phyloP scores from a whole-genome alignment of 164 flowering plant genomes.

The Annona cherimola region DNA sequence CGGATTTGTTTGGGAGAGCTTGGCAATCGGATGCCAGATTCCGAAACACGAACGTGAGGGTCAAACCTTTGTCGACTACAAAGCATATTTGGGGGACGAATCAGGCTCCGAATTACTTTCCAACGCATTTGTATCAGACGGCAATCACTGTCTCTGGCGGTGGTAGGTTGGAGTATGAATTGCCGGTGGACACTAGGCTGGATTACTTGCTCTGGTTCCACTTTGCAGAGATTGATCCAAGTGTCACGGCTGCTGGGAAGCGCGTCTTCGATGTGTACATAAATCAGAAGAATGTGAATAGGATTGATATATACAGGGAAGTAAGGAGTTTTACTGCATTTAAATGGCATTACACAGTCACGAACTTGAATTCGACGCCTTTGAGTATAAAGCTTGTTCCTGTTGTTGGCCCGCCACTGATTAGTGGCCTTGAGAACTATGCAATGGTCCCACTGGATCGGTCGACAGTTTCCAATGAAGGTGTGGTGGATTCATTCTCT shows the following conservation, averaged over 20 bases:
- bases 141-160: slow-evolving; percentile 37
- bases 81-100: slow-evolving; percentile 31
- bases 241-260: slow-evolving; percentile 50
- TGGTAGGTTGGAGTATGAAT: slow-evolving; percentile 48
- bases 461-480: slow-evolving; percentile 72
- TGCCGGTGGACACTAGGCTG: slow-evolving; percentile 75
- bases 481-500: slow-evolving; percentile 26
- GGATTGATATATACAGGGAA: slow-evolving; percentile 63
- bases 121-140: slow-evolving; percentile 71
- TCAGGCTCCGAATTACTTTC: slow-evolving; percentile 69
- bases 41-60: slow-evolving; percentile 15
- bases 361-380: slow-evolving; percentile 59
- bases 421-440: slow-evolving; percentile 88
- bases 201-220: slow-evolving; percentile 94
- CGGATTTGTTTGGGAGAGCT: slow-evolving; percentile 72
- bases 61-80: slow-evolving; percentile 29
- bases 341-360: slow-evolving; percentile 53
- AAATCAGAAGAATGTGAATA: slow-evolving; percentile 57
- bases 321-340: slow-evolving; percentile 78
- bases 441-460: slow-evolving; percentile 81
- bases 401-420: slow-evolving; percentile 59
- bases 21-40: slow-evolving; percentile 70
- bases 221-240: slow-evolving; percentile 82
- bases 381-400: slow-evolving; percentile 67
- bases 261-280: slow-evolving; percentile 81